Evolutionary conservation across 2,329 filamentous ascomycete species (phyloP).

Genomic region (Diaporthe vaccinii): DNA sequence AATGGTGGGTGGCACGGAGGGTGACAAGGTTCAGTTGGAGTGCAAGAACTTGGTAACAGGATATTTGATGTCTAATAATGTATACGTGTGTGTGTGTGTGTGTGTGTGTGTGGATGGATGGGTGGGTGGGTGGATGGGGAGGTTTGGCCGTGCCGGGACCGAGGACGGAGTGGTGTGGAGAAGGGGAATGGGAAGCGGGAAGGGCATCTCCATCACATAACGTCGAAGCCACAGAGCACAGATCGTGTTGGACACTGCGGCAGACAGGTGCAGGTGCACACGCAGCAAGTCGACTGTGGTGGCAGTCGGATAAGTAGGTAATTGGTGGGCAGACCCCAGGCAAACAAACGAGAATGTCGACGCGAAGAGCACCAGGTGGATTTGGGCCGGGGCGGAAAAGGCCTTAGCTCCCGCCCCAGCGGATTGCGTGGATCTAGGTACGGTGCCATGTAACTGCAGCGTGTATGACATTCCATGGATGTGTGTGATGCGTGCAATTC

Average conservation of each 20-base stretch:
- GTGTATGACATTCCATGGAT: neutral
- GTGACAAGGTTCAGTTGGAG: slow-evolving; percentile 17
- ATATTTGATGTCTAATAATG: neutral
- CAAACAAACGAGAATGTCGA: neutral
- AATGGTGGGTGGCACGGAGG: neutral
- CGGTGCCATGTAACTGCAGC: neutral
- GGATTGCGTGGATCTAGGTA: slow-evolving; percentile 2
- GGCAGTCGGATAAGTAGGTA: neutral
- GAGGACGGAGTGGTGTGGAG: neutral
- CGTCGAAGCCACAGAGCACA: neutral
- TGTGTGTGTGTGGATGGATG: too few species aligned
- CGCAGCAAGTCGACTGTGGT: neutral
- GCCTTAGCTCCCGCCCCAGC: slow-evolving; percentile 27
- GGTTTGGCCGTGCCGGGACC: neutral
- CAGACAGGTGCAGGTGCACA: neutral
- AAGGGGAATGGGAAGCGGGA: neutral
- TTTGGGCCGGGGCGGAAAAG: slow-evolving; percentile 19
- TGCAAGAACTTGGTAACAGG: slow-evolving; percentile 22
- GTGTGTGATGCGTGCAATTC: neutral
- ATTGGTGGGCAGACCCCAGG: neutral
- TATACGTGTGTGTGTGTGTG: neutral
- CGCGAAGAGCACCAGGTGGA: neutral
- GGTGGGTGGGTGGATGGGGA: neutral
- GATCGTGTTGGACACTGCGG: neutral
- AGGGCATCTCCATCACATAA: neutral